These are phyloP conservation scores for Boletus pseudo-olivaceus DNA, from an alignment of 768 basidiomycete species.

Conservation along the genomic window DNA sequence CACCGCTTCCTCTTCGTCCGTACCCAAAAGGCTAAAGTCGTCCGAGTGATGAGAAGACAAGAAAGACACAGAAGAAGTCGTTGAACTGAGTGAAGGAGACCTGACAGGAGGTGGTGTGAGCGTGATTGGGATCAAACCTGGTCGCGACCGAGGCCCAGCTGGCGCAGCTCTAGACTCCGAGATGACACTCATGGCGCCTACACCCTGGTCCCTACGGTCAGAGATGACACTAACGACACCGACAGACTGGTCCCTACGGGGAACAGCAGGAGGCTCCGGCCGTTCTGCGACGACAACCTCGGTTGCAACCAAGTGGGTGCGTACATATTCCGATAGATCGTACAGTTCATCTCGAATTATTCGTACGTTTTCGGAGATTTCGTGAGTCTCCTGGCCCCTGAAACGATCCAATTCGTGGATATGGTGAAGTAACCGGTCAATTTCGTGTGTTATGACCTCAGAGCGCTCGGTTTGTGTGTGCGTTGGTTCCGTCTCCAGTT, in stretches of 20 bases:
- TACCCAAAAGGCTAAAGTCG: conserved; percentile 48
- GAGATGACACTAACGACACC: conserved; percentile 41
- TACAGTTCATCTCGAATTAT: conserved; percentile 67
- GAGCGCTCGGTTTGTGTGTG: conserved; percentile 36
- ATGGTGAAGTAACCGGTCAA: conserved; percentile 47
- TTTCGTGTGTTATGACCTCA: conserved; percentile 49
- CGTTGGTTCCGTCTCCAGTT: conserved; percentile 42
- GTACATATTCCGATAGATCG: conserved; percentile 57
- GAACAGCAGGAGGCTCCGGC: conserved; percentile 16
- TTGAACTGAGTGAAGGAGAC: conserved; percentile 39
- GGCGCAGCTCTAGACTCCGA: conserved; percentile 31
- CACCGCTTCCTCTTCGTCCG: conserved; percentile 25
- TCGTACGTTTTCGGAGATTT: conserved; percentile 63
- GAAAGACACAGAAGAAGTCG: conserved; percentile 39
- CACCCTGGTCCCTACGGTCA: conserved; percentile 40
- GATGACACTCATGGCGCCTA: conserved; percentile 42
- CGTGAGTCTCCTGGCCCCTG: conserved; percentile 60
- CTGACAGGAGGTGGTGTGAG: conserved; percentile 44
- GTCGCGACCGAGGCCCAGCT: conserved; percentile 24
- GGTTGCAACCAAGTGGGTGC: conserved; percentile 32
- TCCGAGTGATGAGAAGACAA: conserved; percentile 72
- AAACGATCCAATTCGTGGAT: conserved; percentile 63
- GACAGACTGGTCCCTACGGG: conserved; percentile 40
- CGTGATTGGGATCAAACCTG: conserved; percentile 29
- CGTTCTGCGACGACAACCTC: conserved; percentile 14